These are phyloP conservation scores for Cicer arietinum DNA, from an alignment of 306 rosid genomes.

Conservation along the genomic window DNA sequence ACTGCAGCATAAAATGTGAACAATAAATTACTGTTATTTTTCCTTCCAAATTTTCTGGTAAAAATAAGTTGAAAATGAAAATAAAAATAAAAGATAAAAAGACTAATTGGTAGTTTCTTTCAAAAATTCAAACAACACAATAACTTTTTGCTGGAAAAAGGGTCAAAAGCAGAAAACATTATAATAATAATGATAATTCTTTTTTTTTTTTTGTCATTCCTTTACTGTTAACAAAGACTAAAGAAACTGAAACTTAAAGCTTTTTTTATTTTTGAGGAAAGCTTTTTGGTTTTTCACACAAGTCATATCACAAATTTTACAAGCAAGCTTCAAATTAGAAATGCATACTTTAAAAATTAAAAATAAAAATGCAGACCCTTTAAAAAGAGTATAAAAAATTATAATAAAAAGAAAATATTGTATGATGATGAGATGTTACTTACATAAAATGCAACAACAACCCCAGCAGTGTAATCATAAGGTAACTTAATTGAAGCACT, in stretches of 20 bases:
- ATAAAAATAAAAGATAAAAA: not conserved
- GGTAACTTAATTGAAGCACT: slow-evolving; percentile 95
- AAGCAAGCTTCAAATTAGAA: slow-evolving; percentile 15
- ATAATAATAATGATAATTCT: not conserved
- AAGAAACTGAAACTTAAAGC: slow-evolving; percentile 39
- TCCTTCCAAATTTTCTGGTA: not conserved
- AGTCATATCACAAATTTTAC: not conserved
- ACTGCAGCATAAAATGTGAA: slow-evolving; percentile 54
- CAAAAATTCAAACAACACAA: slow-evolving; percentile 16
- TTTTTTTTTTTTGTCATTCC: not conserved
- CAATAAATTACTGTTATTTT: not conserved
- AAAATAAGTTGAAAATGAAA: not conserved
- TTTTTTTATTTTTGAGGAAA: not conserved
- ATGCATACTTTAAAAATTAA: not conserved
- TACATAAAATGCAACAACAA: slow-evolving; percentile 96
- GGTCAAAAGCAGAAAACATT: not conserved
- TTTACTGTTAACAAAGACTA: slow-evolving; percentile 13
- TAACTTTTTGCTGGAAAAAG: slow-evolving; percentile 8
- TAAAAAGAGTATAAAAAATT: not conserved
- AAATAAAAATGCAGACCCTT: not conserved
- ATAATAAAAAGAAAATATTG: not conserved
- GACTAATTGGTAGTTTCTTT: slow-evolving; percentile 23
- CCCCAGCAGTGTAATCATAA: slow-evolving; percentile 93
- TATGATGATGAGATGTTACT: slow-evolving; percentile 42
- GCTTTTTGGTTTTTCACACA: not conserved